Evolutionary conservation across 2,329 filamentous ascomycete species (phyloP).

Genomic region (Nigrospora sphaerica): DNA sequence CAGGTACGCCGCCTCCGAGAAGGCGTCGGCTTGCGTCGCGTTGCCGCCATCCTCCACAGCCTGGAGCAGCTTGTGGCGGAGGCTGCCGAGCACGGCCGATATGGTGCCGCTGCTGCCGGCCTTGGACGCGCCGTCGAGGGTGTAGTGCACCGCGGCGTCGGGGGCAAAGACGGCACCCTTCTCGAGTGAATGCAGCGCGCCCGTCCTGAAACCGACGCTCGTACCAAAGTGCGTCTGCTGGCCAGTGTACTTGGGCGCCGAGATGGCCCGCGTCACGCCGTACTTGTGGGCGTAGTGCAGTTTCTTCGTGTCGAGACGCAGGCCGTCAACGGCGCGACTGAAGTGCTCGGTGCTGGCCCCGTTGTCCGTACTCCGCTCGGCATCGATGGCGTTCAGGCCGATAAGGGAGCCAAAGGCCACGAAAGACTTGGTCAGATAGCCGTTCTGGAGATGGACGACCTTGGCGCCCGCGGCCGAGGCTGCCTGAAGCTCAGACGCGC

Average conservation of each 20-base stretch:
- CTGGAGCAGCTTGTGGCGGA: conserved; percentile 47
- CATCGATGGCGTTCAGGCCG: conserved; percentile 57
- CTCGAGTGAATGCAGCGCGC: conserved; percentile 37
- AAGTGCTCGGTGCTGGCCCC: conserved; percentile 39
- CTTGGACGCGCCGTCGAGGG: conserved; percentile 41
- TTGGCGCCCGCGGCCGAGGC: conserved; percentile 25
- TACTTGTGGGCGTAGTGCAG: conserved; percentile 44
- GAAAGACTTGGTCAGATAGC: conserved; percentile 53
- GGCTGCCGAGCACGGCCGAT: conserved; percentile 42
- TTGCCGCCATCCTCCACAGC: conserved; percentile 34
- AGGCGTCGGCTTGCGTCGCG: conserved; percentile 29
- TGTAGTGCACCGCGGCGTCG: conserved; percentile 53
- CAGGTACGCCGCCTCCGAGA: conserved; percentile 42
- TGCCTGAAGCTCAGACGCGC: conserved; percentile 33
- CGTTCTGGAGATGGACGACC: conserved; percentile 45
- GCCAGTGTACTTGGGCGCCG: conserved; percentile 41
- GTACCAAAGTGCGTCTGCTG: conserved; percentile 44
- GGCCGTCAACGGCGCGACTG: conserved; percentile 51
- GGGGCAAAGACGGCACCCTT: conserved; percentile 43
- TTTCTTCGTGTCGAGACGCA: conserved; percentile 49
- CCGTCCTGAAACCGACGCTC: conserved; percentile 51
- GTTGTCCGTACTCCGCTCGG: conserved; percentile 47
- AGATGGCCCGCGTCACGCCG: conserved; percentile 52
- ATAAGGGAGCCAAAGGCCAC: conserved; percentile 52
- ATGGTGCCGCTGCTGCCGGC: conserved; percentile 35